These are phyloP conservation scores for Raphanus hybrid DNA, from an alignment of 441 rosid species.

Conservation along the genomic window DNA sequence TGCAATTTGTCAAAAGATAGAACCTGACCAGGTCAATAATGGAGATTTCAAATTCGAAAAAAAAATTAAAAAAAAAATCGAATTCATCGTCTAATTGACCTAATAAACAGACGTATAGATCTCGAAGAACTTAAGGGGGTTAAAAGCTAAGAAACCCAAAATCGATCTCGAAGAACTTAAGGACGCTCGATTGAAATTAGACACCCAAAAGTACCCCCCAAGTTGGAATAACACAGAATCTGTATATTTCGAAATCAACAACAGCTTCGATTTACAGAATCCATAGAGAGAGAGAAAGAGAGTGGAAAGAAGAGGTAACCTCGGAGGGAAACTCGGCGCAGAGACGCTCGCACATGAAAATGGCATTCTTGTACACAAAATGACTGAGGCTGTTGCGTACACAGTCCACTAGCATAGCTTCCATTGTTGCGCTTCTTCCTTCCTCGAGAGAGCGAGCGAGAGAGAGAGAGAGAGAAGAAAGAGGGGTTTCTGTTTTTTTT, in stretches of 20 bases:
- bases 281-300: background rate
- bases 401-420: slow-evolving; percentile 77
- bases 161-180: slow-evolving; percentile 36
- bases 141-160: slow-evolving; percentile 30
- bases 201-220: slow-evolving; percentile 3
- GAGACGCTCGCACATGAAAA: slow-evolving; percentile 96
- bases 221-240: slow-evolving; percentile 3
- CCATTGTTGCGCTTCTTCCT: slow-evolving; percentile 59
- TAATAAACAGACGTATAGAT: slow-evolving; percentile 1
- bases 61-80: background rate
- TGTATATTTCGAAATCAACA: background rate
- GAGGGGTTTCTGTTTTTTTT: slow-evolving; percentile 40
- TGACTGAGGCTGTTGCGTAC: slow-evolving; percentile 86
- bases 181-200: slow-evolving; percentile 11
- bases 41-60: background rate
- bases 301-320: slow-evolving; percentile 47
- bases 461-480: background rate
- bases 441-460: slow-evolving; percentile 31
- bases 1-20: slow-evolving; percentile 9
- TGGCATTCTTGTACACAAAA: slow-evolving; percentile 82
- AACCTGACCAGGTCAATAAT: slow-evolving; percentile 24
- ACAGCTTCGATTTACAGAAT: slow-evolving; percentile 25
- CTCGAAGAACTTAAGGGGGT: slow-evolving; percentile 12
- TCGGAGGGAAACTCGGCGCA: slow-evolving; percentile 96
- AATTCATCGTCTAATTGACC: slow-evolving; percentile 3